phyloP scores from a whole-genome alignment of 768 basidiomycete genomes.

The Rhizopogon salebrosus region DNA sequence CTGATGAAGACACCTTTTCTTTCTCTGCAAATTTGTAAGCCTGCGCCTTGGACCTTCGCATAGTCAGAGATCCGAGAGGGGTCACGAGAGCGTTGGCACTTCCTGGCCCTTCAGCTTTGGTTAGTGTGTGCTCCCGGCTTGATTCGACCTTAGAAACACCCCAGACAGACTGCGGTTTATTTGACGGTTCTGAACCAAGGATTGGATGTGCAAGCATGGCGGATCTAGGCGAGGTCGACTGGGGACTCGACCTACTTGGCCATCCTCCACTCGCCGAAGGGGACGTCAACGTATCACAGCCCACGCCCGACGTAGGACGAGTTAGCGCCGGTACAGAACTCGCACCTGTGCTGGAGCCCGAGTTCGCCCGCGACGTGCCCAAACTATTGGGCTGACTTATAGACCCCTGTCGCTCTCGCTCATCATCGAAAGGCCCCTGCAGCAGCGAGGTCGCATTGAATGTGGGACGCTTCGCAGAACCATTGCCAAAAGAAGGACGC shows the following conservation, averaged over 20 bases:
- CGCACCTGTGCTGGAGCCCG: constrained; percentile 13
- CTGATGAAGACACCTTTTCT: constrained; percentile 6
- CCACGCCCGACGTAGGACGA: not conserved
- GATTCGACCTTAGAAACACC: constrained; percentile 10
- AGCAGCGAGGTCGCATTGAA: not conserved
- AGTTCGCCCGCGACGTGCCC: constrained; percentile 5
- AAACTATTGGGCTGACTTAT: constrained; percentile 4
- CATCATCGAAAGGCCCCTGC: constrained; percentile 14
- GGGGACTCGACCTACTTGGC: constrained; percentile 1
- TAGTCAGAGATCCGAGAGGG: constrained; percentile 22
- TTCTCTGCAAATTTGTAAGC: constrained; percentile 20
- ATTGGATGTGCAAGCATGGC: constrained; percentile 13
- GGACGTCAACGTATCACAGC: not conserved
- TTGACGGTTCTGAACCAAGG: constrained; percentile 5
- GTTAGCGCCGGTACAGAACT: not conserved
- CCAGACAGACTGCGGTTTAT: constrained; percentile 11
- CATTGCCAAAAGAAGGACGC: constrained; percentile 1
- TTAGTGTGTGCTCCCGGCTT: constrained; percentile 7
- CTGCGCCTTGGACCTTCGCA: constrained; percentile 24
- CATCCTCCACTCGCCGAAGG: constrained; percentile 2
- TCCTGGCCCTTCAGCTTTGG: constrained; percentile 13
- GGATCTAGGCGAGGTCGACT: constrained; percentile 3
- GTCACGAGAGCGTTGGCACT: constrained; percentile 12
- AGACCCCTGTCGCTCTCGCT: constrained; percentile 6
- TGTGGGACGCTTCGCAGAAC: not conserved